A percentile compares a stretch with the other conserved stretches of the same genome.
phyloP scores from a whole-genome alignment of 2,329 filamentous ascomycete species.

The Penicillium sp. region DNA sequence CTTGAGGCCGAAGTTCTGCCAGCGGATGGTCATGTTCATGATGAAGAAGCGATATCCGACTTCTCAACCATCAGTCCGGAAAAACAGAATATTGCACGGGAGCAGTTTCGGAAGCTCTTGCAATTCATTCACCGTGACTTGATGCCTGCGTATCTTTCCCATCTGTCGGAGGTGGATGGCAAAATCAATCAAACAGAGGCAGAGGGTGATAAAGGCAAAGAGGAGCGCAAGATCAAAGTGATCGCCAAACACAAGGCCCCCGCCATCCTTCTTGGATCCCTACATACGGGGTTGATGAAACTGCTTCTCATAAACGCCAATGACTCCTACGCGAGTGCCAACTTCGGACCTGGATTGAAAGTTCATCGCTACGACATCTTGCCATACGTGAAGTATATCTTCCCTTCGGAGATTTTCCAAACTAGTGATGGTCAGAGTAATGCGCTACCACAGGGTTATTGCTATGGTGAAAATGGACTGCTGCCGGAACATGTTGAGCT shows the following conservation, averaged over 20 bases:
- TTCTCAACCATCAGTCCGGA: slow-evolving; percentile 12
- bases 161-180: neutral
- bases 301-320: slow-evolving; percentile 22
- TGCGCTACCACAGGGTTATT: slow-evolving; percentile 29
- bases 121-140: slow-evolving; percentile 23
- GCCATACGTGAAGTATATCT: slow-evolving; percentile 37
- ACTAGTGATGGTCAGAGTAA: neutral
- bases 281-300: slow-evolving; percentile 32
- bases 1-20: slow-evolving; percentile 27
- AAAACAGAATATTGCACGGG: slow-evolving; percentile 17
- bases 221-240: neutral
- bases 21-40: slow-evolving; percentile 1
- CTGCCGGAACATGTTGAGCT: slow-evolving; percentile 30
- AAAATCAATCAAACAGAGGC: neutral
- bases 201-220: neutral
- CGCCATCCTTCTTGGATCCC: slow-evolving; percentile 34
- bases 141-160: slow-evolving; percentile 25
- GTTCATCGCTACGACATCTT: slow-evolving; percentile 27
- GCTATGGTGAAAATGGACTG: slow-evolving; percentile 28
- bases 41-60: slow-evolving; percentile 16
- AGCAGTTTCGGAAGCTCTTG: slow-evolving; percentile 28
- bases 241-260: slow-evolving; percentile 25
- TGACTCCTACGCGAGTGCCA: slow-evolving; percentile 15
- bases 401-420: slow-evolving; percentile 20
- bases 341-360: slow-evolving; percentile 20